Conservation (phyloP, 2,329 filamentous ascomycete species). For the Sordariomycetes sp. region DNA sequence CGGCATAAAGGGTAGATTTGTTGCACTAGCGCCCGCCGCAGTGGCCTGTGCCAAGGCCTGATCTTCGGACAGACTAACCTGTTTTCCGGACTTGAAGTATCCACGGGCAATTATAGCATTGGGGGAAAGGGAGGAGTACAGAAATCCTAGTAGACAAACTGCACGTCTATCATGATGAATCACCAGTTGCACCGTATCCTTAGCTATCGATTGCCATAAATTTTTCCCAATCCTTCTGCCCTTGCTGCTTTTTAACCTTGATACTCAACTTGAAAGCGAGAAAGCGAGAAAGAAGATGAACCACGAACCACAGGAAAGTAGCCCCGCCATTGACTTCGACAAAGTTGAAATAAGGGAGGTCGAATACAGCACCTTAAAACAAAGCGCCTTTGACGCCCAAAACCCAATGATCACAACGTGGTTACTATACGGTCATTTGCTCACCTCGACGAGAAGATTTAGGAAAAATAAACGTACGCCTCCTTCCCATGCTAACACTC, state of each 20-base stretch:
- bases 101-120: not conserved
- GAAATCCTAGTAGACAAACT: not conserved
- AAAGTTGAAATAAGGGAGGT: not conserved
- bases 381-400: slow-evolving; percentile 4
- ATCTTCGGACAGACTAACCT: not conserved
- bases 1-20: not conserved
- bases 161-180: not conserved
- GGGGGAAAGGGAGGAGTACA: not conserved
- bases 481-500: slow-evolving; percentile 50
- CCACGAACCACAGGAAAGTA: not conserved
- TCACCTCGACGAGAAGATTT: slow-evolving; percentile 34
- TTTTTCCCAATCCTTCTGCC: not conserved
- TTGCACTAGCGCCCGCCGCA: not conserved
- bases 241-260: not conserved
- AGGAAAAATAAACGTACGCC: slow-evolving; percentile 39
- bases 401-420: not conserved
- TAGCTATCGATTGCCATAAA: not conserved
- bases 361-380: not conserved
- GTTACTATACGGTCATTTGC: slow-evolving; percentile 12
- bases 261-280: not conserved
- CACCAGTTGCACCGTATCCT: not conserved
- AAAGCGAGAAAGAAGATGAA: not conserved
- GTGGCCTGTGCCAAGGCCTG: not conserved
- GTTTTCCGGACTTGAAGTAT: not conserved
- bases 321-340: not conserved